Evolutionary conservation across 1,139 yeast genomes (phyloP).

Genomic region (Hyphopichia wangnamkhiaoensis): DNA sequence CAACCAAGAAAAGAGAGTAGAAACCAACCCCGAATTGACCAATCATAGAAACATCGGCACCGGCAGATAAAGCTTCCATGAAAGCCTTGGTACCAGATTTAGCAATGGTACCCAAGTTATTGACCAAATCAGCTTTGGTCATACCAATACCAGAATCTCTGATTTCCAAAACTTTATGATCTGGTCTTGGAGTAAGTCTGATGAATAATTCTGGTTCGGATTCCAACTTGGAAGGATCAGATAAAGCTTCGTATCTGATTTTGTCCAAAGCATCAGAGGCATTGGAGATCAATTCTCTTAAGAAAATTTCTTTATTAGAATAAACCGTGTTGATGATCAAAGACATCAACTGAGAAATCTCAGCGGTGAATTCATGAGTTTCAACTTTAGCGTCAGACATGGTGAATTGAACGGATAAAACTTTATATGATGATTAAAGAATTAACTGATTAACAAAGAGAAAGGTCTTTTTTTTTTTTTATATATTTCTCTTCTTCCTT

Average conservation of each 20-base stretch:
- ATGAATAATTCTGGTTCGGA: conserved; percentile 95
- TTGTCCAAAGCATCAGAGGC: conserved; percentile 88
- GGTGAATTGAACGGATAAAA: neutral
- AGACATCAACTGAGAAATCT: conserved; percentile 99
- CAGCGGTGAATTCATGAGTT: conserved; percentile 98
- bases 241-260: conserved; percentile 94
- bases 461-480: no score
- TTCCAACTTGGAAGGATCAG: conserved; percentile 90
- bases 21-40: conserved; percentile 99
- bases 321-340: conserved; percentile 99
- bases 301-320: conserved; percentile 98
- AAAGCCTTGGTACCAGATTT: conserved; percentile 99
- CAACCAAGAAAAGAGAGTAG: conserved; percentile 99
- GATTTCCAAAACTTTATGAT: conserved; percentile 89
- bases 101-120: conserved; percentile 99
- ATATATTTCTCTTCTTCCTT: neutral
- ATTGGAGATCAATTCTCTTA: conserved; percentile 98
- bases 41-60: conserved; percentile 99
- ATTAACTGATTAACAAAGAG: neutral
- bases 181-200: conserved; percentile 96
- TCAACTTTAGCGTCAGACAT: conserved; percentile 69
- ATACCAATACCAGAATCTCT: conserved; percentile 99
- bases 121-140: conserved; percentile 98
- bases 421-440: neutral
- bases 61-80: conserved; percentile 99